phyloP scores from a whole-genome alignment of 2,329 filamentous ascomycete genomes.

The Aschersonia sp. region DNA sequence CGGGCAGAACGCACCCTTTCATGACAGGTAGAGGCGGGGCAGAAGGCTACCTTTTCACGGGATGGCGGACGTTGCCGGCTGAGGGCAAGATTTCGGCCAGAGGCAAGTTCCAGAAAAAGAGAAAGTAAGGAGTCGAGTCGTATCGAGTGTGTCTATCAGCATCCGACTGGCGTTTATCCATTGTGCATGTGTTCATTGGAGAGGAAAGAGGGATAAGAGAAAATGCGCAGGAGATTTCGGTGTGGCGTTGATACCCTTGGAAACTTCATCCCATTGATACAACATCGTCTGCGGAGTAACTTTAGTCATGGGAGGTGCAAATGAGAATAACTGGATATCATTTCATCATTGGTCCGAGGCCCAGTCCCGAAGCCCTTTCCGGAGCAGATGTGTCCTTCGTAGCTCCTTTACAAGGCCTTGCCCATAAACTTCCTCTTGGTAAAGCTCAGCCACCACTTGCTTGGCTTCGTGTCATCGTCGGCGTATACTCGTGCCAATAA shows the following conservation, averaged over 20 bases:
- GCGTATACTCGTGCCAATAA: conserved; percentile 79
- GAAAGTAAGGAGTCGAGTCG: conserved; percentile 13
- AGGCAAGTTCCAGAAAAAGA: conserved; percentile 59
- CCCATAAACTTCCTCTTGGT: conserved; percentile 99
- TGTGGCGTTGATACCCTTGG: too few species aligned
- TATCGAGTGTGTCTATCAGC: too few species aligned
- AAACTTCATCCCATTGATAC: too few species aligned
- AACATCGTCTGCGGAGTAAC: too few species aligned
- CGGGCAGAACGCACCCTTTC: conserved; percentile 78
- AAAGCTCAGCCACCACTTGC: conserved; percentile 97
- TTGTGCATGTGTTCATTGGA: too few species aligned
- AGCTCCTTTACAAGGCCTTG: conserved; percentile 53
- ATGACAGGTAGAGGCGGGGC: conserved; percentile 84
- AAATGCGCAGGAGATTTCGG: too few species aligned
- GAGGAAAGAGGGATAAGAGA: too few species aligned
- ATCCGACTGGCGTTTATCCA: too few species aligned
- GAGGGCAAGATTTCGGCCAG: conserved; percentile 70
- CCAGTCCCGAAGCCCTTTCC: too few species aligned
- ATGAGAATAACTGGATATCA: too few species aligned
- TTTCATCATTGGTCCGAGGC: too few species aligned
- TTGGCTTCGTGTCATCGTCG: conserved; percentile 56
- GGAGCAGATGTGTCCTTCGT: background rate
- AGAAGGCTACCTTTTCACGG: conserved; percentile 84
- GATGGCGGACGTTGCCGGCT: conserved; percentile 63
- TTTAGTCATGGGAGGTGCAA: too few species aligned